Conservation (phyloP, 306 rosid genomes). For the Sophora flavescens region DNA sequence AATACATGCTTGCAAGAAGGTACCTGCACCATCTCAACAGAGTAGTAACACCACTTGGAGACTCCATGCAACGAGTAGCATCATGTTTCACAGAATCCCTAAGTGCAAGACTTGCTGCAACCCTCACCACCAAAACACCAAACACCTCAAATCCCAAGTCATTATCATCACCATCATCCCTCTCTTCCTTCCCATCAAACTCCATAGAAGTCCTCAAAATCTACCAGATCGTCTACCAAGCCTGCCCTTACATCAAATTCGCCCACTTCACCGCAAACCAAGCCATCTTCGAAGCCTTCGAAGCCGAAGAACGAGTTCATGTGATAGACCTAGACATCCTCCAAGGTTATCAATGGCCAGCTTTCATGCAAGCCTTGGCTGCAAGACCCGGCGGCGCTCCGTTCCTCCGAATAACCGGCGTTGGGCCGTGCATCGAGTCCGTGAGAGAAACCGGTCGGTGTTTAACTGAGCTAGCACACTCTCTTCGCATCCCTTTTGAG, state of each 20-base stretch:
- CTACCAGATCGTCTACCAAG: slow-evolving; percentile 92
- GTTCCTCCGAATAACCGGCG: slow-evolving; percentile 73
- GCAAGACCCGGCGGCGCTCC: slow-evolving; percentile 74
- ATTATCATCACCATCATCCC: slow-evolving; percentile 24
- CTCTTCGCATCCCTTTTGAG: slow-evolving; percentile 86
- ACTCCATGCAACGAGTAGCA: slow-evolving; percentile 93
- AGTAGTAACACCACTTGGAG: slow-evolving; percentile 78
- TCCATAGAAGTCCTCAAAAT: slow-evolving; percentile 82
- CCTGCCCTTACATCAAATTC: slow-evolving; percentile 88
- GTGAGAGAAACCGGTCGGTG: slow-evolving; percentile 80
- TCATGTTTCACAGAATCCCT: slow-evolving; percentile 89
- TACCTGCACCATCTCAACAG: slow-evolving; percentile 81
- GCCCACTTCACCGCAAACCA: slow-evolving; percentile 96
- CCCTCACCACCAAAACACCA: slow-evolving; percentile 54
- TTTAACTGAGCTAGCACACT: slow-evolving; percentile 69
- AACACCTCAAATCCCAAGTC: slow-evolving; percentile 8
- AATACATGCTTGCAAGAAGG: slow-evolving; percentile 85
- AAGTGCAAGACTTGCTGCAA: slow-evolving; percentile 72
- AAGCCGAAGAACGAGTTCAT: slow-evolving; percentile 83
- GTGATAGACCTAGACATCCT: slow-evolving; percentile 86
- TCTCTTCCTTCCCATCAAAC: slow-evolving; percentile 65
- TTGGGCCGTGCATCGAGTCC: slow-evolving; percentile 56
- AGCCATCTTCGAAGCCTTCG: slow-evolving; percentile 92
- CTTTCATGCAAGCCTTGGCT: slow-evolving; percentile 91
- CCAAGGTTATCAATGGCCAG: slow-evolving; percentile 96